Conservation (phyloP, 257 asterid species). For the Forsythia viridissima region DNA sequence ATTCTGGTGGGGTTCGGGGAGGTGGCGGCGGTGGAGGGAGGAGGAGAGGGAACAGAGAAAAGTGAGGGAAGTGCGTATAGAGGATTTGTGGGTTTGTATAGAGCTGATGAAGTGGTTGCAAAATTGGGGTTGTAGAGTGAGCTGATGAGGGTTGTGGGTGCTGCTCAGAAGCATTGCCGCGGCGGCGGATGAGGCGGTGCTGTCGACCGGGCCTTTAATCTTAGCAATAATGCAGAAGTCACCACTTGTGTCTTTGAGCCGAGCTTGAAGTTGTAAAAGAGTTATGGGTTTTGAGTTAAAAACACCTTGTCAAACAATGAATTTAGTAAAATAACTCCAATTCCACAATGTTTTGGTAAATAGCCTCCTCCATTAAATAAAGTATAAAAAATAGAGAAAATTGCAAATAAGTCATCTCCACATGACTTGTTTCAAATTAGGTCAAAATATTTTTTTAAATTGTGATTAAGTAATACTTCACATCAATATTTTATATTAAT, state of each 20-base stretch:
- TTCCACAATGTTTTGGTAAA: too few relatives aligned
- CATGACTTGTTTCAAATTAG: too few relatives aligned
- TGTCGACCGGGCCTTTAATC: slow-evolving; percentile 15
- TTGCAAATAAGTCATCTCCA: too few relatives aligned
- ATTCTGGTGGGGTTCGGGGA: slow-evolving; percentile 27
- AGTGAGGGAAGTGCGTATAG: slow-evolving; percentile 24
- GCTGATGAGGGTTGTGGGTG: slow-evolving; percentile 15
- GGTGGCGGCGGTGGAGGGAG: slow-evolving; percentile 22
- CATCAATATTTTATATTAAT: too few relatives aligned
- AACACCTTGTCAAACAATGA: too few relatives aligned
- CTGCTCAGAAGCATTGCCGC: slow-evolving; percentile 56
- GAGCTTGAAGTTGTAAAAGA: not conserved
- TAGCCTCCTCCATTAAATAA: too few relatives aligned
- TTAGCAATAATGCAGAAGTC: not conserved
- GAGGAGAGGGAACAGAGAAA: slow-evolving; percentile 23
- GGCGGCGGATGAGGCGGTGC: slow-evolving; percentile 22
- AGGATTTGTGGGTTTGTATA: slow-evolving; percentile 16
- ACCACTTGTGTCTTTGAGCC: not conserved
- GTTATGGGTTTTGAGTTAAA: too few relatives aligned
- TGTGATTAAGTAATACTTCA: too few relatives aligned
- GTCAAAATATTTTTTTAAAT: too few relatives aligned
- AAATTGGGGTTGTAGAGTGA: slow-evolving; percentile 18
- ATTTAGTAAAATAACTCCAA: too few relatives aligned
- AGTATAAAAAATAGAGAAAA: too few relatives aligned
- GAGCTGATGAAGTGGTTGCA: slow-evolving; percentile 20